A percentile compares a stretch with the other conserved stretches of the same genome.
phyloP scores from a whole-genome alignment of 306 rosid genomes.

The Hippophae gyantsensis region DNA sequence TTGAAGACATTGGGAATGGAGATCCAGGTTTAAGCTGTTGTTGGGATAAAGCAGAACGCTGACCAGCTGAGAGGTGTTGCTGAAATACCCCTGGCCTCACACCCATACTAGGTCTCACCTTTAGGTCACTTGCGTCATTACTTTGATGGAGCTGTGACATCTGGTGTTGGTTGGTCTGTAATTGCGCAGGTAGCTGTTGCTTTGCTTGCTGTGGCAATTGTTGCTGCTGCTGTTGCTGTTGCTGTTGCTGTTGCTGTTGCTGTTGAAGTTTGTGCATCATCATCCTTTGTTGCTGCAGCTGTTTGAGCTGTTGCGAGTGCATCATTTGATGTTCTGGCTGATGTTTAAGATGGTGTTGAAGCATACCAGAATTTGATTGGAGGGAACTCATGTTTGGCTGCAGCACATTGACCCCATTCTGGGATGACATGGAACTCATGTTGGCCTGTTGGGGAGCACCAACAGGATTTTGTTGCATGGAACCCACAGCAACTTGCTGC shows the following conservation, averaged over 20 bases:
- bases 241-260: conserved; percentile 22
- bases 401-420: conserved; percentile 49
- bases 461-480: conserved; percentile 60
- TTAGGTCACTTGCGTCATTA: conserved; percentile 59
- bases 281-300: conserved; percentile 42
- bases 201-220: conserved; percentile 53
- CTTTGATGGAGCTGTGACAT: conserved; percentile 61
- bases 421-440: conserved; percentile 43
- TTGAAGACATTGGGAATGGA: conserved; percentile 55
- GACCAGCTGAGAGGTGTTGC: conserved; percentile 57
- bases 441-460: conserved; percentile 59
- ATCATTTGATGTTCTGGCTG: conserved; percentile 57
- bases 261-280: conserved; percentile 52
- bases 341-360: conserved; percentile 59
- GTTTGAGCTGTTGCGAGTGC: conserved; percentile 46
- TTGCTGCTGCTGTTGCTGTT: conserved; percentile 32
- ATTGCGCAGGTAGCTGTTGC: conserved; percentile 56
- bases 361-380: conserved; percentile 50
- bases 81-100: conserved; percentile 63
- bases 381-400: conserved; percentile 48
- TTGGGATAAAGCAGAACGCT: conserved; percentile 65
- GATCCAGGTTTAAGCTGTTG: conserved; percentile 60
- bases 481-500: conserved; percentile 47
- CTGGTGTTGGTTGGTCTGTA: conserved; percentile 65
- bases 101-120: conserved; percentile 52